Conservation (phyloP, 2,329 filamentous ascomycete genomes). For the Fusarium setosum region DNA sequence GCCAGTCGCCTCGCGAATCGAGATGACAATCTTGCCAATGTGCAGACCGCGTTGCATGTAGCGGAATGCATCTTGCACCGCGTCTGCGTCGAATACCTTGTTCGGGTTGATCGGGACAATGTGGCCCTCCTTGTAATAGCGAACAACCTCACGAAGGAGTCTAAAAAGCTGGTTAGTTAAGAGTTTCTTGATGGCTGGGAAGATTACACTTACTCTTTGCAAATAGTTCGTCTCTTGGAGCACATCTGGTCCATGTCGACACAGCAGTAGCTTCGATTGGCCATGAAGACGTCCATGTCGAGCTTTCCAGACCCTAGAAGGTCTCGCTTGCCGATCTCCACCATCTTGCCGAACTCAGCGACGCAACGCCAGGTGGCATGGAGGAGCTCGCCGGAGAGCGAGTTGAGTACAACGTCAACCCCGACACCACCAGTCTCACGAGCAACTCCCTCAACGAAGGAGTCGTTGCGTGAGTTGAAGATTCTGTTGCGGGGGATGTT, state of each 20-base stretch:
- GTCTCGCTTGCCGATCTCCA: conserved; percentile 60
- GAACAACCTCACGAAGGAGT: conserved; percentile 3
- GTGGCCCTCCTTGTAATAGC: conserved; percentile 16
- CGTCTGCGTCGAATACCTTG: conserved; percentile 40
- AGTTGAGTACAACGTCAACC: conserved; percentile 55
- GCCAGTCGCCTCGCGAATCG: conserved; percentile 6
- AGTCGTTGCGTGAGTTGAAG: conserved; percentile 46
- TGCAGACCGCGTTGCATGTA: conserved; percentile 56
- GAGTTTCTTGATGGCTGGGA: conserved; percentile 22
- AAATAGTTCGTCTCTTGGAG: conserved; percentile 12
- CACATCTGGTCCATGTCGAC: conserved; percentile 47
- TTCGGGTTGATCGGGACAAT: conserved; percentile 37
- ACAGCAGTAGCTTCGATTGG: conserved; percentile 47
- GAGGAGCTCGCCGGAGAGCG: conserved; percentile 53
- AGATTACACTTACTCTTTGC: conserved; percentile 23
- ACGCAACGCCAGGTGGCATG: conserved; percentile 57
- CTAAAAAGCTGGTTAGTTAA: not conserved
- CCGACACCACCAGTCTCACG: conserved; percentile 43
- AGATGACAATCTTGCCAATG: conserved; percentile 55
- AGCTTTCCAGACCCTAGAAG: conserved; percentile 53
- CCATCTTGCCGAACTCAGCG: conserved; percentile 55
- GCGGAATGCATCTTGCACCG: conserved; percentile 53
- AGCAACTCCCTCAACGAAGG: conserved; percentile 47
- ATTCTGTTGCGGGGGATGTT: conserved; percentile 47
- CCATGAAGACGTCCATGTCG: conserved; percentile 57